A percentile compares a stretch with the other conserved stretches of the same genome.
These are phyloP conservation scores for Cercospora citrullina DNA, from an alignment of 2,329 filamentous ascomycete genomes.

Conservation along the genomic window DNA sequence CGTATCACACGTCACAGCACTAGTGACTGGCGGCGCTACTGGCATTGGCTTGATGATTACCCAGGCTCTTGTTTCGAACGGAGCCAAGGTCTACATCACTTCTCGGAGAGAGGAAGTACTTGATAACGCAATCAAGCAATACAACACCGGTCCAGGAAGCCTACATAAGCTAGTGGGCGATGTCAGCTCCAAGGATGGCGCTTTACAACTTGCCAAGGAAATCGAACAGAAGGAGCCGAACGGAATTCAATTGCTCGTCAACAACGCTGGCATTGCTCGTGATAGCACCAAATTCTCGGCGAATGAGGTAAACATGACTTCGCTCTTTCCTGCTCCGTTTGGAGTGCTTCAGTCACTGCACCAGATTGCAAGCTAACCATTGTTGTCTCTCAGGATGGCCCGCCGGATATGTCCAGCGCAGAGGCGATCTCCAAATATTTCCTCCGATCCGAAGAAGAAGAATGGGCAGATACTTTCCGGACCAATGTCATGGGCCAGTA, in stretches of 20 bases:
- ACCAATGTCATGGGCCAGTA: slow-evolving; percentile 55
- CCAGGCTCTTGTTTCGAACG: slow-evolving; percentile 40
- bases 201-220: slow-evolving; percentile 45
- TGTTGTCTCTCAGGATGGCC: slow-evolving; percentile 35
- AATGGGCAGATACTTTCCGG: slow-evolving; percentile 54
- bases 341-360: too few species aligned
- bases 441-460: slow-evolving; percentile 48
- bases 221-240: slow-evolving; percentile 49
- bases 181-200: slow-evolving; percentile 53
- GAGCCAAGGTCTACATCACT: slow-evolving; percentile 50
- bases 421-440: slow-evolving; percentile 55
- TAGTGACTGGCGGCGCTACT: slow-evolving; percentile 50
- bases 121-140: slow-evolving; percentile 48
- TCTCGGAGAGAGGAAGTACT: slow-evolving; percentile 49
- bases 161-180: slow-evolving; percentile 46
- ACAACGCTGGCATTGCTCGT: slow-evolving; percentile 55
- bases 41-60: slow-evolving; percentile 43
- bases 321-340: too few species aligned
- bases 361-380: slow-evolving; percentile 19
- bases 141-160: slow-evolving; percentile 48
- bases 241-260: slow-evolving; percentile 57
- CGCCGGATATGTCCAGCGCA: slow-evolving; percentile 51
- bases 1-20: slow-evolving; percentile 46
- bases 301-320: background rate
- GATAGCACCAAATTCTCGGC: slow-evolving; percentile 53